These are phyloP conservation scores for Massarina eburnea DNA, from an alignment of 2,329 filamentous ascomycete species.

Conservation along the genomic window DNA sequence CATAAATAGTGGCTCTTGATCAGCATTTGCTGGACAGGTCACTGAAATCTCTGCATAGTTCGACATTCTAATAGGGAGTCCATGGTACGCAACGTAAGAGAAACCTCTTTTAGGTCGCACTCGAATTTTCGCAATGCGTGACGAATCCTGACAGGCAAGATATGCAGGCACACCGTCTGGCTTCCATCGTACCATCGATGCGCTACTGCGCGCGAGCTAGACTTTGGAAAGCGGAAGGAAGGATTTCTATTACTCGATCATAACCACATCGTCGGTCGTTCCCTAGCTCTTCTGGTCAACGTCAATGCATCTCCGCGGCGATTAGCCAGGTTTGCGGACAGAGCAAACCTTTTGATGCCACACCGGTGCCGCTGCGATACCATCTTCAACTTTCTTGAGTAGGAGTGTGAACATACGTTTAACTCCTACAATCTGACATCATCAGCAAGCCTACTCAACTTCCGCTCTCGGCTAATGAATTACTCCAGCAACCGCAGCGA, in stretches of 20 bases:
- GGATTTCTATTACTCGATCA: conserved; percentile 41
- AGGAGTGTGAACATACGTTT: neutral
- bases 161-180: conserved; percentile 5
- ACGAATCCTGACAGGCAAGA: neutral
- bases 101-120: conserved; percentile 11
- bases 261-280: conserved; percentile 14
- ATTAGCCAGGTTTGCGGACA: neutral
- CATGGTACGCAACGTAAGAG: conserved; percentile 17
- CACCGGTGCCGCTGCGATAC: too few species aligned
- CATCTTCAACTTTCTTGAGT: too few species aligned
- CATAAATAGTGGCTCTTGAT: neutral
- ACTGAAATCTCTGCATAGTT: neutral
- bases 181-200: conserved; percentile 9
- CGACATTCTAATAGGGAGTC: neutral
- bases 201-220: conserved; percentile 14
- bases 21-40: neutral
- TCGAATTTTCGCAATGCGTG: neutral
- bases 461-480: neutral
- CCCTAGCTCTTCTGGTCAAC: neutral
- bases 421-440: neutral
- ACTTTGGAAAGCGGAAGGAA: conserved; percentile 16
- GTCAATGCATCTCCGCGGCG: conserved; percentile 2
- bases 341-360: neutral
- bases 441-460: neutral
- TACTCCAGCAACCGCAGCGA: neutral